Evolutionary conservation across 805 yeast genomes (phyloP).

Genomic region (Zygosaccharomyces gambellarensis): DNA sequence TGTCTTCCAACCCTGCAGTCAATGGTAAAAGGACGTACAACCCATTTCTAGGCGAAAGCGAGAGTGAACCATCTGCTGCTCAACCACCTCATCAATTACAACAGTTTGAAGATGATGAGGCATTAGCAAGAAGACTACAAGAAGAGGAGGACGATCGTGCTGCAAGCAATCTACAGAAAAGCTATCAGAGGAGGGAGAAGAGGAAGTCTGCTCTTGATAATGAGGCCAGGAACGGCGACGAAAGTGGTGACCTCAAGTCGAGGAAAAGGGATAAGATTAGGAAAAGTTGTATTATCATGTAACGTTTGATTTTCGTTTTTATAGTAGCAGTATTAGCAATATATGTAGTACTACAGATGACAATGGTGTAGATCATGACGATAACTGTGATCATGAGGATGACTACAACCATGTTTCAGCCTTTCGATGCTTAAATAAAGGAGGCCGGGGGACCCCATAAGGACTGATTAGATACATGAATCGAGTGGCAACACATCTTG

Average conservation of each 20-base stretch:
- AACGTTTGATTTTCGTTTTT: not conserved
- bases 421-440: not conserved
- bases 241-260: constrained; percentile 1
- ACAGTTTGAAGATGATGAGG: constrained; percentile 37
- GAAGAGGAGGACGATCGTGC: constrained; percentile 52
- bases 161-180: constrained; percentile 43
- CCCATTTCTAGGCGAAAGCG: constrained; percentile 23
- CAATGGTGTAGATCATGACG: not conserved
- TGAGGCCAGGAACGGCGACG: constrained; percentile 1
- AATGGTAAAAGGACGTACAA: constrained; percentile 15
- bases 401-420: not conserved
- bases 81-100: constrained; percentile 5
- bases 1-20: not conserved
- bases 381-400: not conserved
- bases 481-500: not conserved
- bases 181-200: constrained; percentile 19
- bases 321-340: not conserved
- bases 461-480: not conserved
- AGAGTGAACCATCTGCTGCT: constrained; percentile 4
- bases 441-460: not conserved
- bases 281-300: constrained; percentile 15
- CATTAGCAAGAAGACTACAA: constrained; percentile 44
- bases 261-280: constrained; percentile 13
- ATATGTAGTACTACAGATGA: not conserved
- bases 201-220: not conserved